These are phyloP conservation scores for Leptodontidium sp. DNA, from an alignment of 2,329 filamentous ascomycete genomes.

Conservation along the genomic window DNA sequence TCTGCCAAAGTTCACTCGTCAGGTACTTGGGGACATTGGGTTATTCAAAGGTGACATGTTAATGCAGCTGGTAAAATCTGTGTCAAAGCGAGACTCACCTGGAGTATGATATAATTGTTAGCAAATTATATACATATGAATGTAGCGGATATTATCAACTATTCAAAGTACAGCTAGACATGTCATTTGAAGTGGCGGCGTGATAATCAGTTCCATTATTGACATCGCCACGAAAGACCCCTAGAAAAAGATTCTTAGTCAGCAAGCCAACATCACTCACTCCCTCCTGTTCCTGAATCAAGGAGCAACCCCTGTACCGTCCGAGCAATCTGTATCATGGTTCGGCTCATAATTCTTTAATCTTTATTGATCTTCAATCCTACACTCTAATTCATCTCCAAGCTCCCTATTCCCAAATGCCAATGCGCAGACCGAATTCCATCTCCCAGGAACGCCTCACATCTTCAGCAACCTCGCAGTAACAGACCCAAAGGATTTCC, in stretches of 20 bases:
- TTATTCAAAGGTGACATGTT: too few relatives aligned
- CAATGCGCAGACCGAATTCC: conserved; percentile 28
- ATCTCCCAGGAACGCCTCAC: conserved; percentile 13
- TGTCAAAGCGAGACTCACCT: too few relatives aligned
- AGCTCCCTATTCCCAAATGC: conserved; percentile 26
- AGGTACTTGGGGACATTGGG: too few relatives aligned
- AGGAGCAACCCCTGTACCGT: conserved; percentile 26
- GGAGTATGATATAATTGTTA: too few relatives aligned
- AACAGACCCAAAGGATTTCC: not conserved
- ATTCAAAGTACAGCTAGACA: too few relatives aligned
- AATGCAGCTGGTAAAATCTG: too few relatives aligned
- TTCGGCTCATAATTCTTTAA: conserved; percentile 29
- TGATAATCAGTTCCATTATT: not conserved
- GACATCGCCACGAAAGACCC: conserved; percentile 3
- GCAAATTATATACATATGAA: too few relatives aligned
- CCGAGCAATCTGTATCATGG: conserved; percentile 34
- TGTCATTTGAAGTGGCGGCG: not conserved
- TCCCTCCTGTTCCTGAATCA: conserved; percentile 24
- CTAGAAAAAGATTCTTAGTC: not conserved
- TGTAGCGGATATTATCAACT: too few relatives aligned
- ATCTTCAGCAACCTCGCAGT: conserved; percentile 6
- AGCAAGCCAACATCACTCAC: not conserved
- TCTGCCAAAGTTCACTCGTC: too few relatives aligned
- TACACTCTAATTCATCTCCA: conserved; percentile 26
- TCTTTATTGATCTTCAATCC: conserved; percentile 25